Percentiles rank a stretch among this genome's conserved stretches.
Evolutionary conservation across 1,284 basidiomycete species (phyloP).

Genomic region (Fistulina hepatica): DNA sequence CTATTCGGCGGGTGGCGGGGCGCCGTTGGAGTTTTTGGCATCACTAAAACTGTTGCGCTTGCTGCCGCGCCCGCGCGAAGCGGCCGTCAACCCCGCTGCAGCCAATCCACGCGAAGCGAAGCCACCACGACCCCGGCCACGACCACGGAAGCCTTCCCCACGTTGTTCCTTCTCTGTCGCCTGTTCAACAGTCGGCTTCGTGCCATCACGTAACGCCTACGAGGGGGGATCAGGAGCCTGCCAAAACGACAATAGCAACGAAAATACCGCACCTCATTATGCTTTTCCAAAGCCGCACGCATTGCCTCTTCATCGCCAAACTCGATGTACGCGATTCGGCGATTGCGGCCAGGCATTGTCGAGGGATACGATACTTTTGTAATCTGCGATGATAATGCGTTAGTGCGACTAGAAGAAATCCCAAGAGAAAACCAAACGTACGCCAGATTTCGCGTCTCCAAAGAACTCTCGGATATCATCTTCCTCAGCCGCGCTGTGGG

Average conservation of each 20-base stretch:
- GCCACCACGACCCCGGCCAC: conserved; percentile 46
- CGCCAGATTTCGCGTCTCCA: conserved; percentile 51
- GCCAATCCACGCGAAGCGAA: conserved; percentile 55
- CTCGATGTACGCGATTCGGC: conserved; percentile 71
- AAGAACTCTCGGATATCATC: conserved; percentile 68
- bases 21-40: conserved; percentile 6
- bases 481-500: conserved; percentile 57
- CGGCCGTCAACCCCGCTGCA: conserved; percentile 53
- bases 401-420: neutral
- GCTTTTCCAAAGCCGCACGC: conserved; percentile 63
- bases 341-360: conserved; percentile 34
- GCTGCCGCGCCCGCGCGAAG: conserved; percentile 12
- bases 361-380: conserved; percentile 57
- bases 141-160: conserved; percentile 29
- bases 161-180: conserved; percentile 46
- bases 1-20: too few species aligned
- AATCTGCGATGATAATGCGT: conserved; percentile 36
- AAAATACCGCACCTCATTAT: conserved; percentile 43
- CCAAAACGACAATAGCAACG: conserved; percentile 5
- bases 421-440: conserved; percentile 26
- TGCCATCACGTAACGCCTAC: conserved; percentile 56
- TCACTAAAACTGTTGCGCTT: too few species aligned
- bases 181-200: conserved; percentile 49
- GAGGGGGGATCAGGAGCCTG: neutral
- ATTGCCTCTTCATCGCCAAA: conserved; percentile 78